phyloP scores from a whole-genome alignment of 2,329 filamentous ascomycete genomes.

The Mollisia scopiformis region DNA sequence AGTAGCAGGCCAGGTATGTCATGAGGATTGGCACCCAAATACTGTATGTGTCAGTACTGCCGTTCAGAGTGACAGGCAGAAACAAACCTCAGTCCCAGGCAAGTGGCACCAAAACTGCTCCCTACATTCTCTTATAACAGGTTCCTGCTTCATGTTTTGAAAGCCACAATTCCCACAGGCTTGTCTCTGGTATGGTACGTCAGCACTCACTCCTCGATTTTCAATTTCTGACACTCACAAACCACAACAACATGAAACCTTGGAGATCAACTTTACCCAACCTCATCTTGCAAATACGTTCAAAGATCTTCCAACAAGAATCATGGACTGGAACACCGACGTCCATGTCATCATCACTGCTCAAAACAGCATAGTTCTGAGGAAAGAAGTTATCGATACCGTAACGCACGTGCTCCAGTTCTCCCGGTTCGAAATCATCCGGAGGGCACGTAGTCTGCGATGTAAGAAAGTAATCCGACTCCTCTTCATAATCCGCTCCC shows the following conservation, averaged over 20 bases:
- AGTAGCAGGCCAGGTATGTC: constrained; percentile 13
- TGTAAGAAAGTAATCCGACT: constrained; percentile 15
- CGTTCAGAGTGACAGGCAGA: background rate
- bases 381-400: constrained; percentile 2
- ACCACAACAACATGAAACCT: constrained; percentile 19
- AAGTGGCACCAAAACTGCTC: background rate
- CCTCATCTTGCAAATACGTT: constrained; percentile 9
- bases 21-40: constrained; percentile 14
- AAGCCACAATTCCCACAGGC: background rate
- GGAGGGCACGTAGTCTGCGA: constrained; percentile 2
- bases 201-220: background rate
- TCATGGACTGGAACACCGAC: constrained; percentile 15
- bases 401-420: background rate
- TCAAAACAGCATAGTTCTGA: background rate
- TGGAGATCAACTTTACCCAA: constrained; percentile 19
- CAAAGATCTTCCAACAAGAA: constrained; percentile 24
- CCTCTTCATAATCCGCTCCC: constrained; percentile 8
- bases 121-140: background rate
- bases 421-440: background rate
- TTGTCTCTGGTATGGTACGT: background rate
- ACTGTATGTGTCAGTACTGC: background rate
- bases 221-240: background rate
- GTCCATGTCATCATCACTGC: background rate
- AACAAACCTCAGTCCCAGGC: background rate
- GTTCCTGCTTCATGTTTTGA: background rate